Conservation (phyloP, 169 alveolate species). For the Babesia gibsoni region DNA sequence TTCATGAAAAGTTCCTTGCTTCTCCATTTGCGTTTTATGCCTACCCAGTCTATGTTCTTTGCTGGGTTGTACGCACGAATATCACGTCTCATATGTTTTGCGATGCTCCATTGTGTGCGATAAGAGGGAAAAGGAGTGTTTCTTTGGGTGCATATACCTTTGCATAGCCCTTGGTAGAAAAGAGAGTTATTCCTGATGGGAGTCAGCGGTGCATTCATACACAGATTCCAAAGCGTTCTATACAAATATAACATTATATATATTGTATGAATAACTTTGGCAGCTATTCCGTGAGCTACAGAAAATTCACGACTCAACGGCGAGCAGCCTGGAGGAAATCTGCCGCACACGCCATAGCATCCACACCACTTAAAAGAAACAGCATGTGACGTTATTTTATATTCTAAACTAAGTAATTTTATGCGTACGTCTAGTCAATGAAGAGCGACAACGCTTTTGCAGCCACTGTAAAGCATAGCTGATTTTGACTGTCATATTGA, state of each 20-base stretch:
- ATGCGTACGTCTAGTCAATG: too few species aligned
- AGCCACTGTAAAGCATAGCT: too few species aligned
- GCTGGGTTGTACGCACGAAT: constrained; percentile 42
- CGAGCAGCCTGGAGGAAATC: not conserved
- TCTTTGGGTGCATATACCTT: not conserved
- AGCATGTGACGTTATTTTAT: too few species aligned
- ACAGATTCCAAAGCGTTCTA: not conserved
- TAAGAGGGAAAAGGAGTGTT: not conserved
- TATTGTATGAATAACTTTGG: not conserved
- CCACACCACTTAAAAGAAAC: too few species aligned
- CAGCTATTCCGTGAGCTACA: not conserved
- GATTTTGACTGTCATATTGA: too few species aligned
- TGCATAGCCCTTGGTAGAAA: too few species aligned
- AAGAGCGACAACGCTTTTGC: too few species aligned
- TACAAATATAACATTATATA: not conserved
- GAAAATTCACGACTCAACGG: not conserved
- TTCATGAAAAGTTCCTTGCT: constrained; percentile 58
- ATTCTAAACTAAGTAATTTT: too few species aligned
- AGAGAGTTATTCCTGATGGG: too few species aligned
- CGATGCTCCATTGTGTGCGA: not conserved
- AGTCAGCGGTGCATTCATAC: not conserved
- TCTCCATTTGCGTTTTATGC: constrained; percentile 65
- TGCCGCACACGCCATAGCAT: not conserved
- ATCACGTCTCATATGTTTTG: not conserved
- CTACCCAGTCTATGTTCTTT: constrained; percentile 63